Evolutionary conservation across 2,329 filamentous ascomycete species (phyloP).

Genomic region (Drechslera avenae): DNA sequence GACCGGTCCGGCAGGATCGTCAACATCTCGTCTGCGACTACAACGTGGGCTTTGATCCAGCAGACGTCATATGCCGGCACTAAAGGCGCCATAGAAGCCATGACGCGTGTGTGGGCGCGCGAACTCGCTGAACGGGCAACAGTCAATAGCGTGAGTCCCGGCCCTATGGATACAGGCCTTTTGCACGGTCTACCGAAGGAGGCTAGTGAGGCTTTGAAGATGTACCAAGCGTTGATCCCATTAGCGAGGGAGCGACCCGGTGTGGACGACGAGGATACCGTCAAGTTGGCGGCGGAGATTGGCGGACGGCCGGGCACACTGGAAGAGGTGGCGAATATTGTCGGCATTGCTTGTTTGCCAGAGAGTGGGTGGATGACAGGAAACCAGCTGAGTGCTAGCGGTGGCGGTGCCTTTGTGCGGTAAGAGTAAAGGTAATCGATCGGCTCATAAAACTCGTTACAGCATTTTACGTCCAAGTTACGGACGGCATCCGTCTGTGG

Average conservation of each 20-base stretch:
- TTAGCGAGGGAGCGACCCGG: conserved; percentile 8
- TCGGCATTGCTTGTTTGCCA: conserved; percentile 10
- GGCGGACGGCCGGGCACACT: conserved; percentile 9
- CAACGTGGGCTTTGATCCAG: conserved; percentile 12
- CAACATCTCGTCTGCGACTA: conserved; percentile 12
- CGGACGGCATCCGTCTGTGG: no score
- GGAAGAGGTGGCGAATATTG: conserved; percentile 12
- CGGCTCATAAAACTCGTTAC: no score
- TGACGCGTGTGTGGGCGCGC: conserved; percentile 14
- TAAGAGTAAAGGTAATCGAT: background rate
- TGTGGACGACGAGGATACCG: conserved; percentile 4
- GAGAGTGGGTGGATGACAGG: conserved; percentile 16
- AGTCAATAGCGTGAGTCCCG: conserved; percentile 10
- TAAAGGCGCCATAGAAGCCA: conserved; percentile 11
- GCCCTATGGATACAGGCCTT: conserved; percentile 12
- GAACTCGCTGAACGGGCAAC: conserved; percentile 9
- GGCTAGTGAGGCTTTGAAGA: conserved; percentile 5
- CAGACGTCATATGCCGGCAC: conserved; percentile 13
- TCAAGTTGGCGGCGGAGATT: conserved; percentile 9
- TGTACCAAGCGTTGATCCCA: conserved; percentile 11
- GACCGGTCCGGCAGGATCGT: conserved; percentile 12
- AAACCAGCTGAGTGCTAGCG: conserved; percentile 11
- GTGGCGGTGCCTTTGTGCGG: conserved; percentile 10
- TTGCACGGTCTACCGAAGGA: conserved; percentile 8
- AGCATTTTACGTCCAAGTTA: no score